A percentile compares a stretch with the other conserved stretches of the same genome.
Evolutionary conservation across 2,329 filamentous ascomycete species (phyloP).

Genomic region (Alternaria hordeiaustralica): DNA sequence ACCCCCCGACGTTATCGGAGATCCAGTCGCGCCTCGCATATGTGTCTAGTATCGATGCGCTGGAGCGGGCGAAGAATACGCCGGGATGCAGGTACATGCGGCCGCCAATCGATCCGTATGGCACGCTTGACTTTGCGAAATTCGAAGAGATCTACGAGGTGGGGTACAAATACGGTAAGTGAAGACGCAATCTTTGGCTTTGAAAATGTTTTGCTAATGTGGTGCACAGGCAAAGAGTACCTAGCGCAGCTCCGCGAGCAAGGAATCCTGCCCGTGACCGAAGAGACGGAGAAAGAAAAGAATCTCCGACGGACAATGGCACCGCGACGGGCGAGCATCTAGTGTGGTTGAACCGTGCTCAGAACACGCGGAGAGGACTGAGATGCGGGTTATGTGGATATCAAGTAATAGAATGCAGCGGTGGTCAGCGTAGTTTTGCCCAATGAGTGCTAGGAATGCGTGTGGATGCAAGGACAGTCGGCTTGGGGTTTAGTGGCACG

Average conservation of each 20-base stretch:
- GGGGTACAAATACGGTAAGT: slow-evolving; percentile 76
- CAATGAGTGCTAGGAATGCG: slow-evolving; percentile 20
- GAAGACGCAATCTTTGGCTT: not conserved
- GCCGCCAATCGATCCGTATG: slow-evolving; percentile 90
- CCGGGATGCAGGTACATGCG: slow-evolving; percentile 96
- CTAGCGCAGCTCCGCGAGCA: slow-evolving; percentile 77
- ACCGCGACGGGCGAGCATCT: slow-evolving; percentile 47
- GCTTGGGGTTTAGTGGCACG: slow-evolving; percentile 20
- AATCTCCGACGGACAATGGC: slow-evolving; percentile 61
- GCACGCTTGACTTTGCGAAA: slow-evolving; percentile 93
- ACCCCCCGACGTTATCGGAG: slow-evolving; percentile 92
- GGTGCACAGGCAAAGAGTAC: slow-evolving; percentile 67
- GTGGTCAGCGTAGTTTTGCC: slow-evolving; percentile 23
- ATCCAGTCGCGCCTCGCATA: slow-evolving; percentile 96
- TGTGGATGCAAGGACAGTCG: slow-evolving; percentile 16
- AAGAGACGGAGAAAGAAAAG: slow-evolving; percentile 59
- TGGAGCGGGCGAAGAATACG: slow-evolving; percentile 90
- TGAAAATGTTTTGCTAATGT: slow-evolving; percentile 1
- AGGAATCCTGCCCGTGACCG: slow-evolving; percentile 70
- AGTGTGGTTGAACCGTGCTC: slow-evolving; percentile 1
- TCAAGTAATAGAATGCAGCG: slow-evolving; percentile 25
- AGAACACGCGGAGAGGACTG: slow-evolving; percentile 14
- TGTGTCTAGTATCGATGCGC: slow-evolving; percentile 90
- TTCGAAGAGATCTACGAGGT: slow-evolving; percentile 96
- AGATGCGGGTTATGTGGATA: slow-evolving; percentile 9